A percentile compares a stretch with the other conserved stretches of the same genome.
Conservation (phyloP, 1,284 basidiomycete genomes). For the Agroathelia rolfsii region DNA sequence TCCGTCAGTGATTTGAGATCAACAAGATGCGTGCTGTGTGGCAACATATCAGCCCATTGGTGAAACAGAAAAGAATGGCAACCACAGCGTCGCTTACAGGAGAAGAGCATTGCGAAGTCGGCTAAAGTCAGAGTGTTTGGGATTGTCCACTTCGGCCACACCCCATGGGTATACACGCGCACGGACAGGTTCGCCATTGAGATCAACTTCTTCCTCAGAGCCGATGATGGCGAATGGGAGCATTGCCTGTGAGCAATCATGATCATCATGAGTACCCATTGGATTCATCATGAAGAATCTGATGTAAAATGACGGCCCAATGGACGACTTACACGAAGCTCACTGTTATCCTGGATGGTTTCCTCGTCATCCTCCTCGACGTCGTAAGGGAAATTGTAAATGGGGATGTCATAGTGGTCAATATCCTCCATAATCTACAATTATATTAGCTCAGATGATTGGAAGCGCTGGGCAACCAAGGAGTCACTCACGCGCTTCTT, state of each 20-base stretch:
- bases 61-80: not conserved
- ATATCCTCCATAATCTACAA: constrained; percentile 97
- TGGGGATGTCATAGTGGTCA: constrained; percentile 95
- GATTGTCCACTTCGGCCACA: constrained; percentile 97
- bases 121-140: constrained; percentile 96
- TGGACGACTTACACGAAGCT: constrained; percentile 59
- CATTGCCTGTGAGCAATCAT: constrained; percentile 43
- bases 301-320: not conserved
- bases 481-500: constrained; percentile 77
- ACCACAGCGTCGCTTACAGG: constrained; percentile 40
- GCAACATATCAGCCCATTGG: constrained; percentile 4
- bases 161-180: constrained; percentile 98
- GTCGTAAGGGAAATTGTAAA: constrained; percentile 99
- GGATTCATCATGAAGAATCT: constrained; percentile 9
- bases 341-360: constrained; percentile 95
- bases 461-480: constrained; percentile 6
- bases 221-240: constrained; percentile 97
- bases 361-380: constrained; percentile 99
- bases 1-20: constrained; percentile 94
- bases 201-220: constrained; percentile 92
- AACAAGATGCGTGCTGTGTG: constrained; percentile 78
- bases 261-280: constrained; percentile 1
- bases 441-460: constrained; percentile 7
- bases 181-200: constrained; percentile 85
- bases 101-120: constrained; percentile 85